phyloP scores from a whole-genome alignment of 495 filamentous ascomycete genomes.

The Friedmanniomyces simplex region DNA sequence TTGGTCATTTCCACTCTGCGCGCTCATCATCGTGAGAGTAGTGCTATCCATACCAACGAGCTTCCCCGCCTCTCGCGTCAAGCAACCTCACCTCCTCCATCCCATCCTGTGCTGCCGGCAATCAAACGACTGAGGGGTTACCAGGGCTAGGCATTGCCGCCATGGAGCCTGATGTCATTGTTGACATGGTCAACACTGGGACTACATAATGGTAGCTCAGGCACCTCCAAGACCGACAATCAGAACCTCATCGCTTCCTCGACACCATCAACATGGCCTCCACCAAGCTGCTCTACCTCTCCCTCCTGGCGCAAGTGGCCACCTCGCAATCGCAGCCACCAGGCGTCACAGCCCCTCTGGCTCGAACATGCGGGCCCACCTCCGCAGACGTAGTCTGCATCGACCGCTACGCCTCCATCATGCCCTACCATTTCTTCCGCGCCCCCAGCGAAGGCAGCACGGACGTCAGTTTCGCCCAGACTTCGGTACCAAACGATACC shows the following conservation, averaged over 20 bases:
- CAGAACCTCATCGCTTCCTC: background rate
- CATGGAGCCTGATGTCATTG: background rate
- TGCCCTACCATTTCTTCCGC: slow-evolving; percentile 28
- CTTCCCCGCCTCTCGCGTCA: background rate
- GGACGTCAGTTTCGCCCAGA: slow-evolving; percentile 21
- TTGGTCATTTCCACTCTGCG: background rate
- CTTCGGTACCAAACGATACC: slow-evolving; percentile 26
- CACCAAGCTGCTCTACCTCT: background rate
- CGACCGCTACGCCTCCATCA: slow-evolving; percentile 22
- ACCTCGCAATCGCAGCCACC: slow-evolving; percentile 1
- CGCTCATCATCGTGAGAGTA: background rate
- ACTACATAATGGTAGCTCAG: background rate
- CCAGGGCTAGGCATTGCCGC: background rate
- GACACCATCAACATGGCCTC: background rate
- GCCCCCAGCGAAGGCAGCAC: slow-evolving; percentile 13
- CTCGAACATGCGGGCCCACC: background rate
- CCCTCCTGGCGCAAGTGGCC: background rate
- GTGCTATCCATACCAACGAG: background rate
- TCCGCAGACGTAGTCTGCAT: slow-evolving; percentile 22
- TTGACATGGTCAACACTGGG: background rate
- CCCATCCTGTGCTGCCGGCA: background rate
- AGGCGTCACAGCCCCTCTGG: slow-evolving; percentile 5
- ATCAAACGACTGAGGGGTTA: background rate
- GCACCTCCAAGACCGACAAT: background rate
- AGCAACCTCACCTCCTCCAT: background rate